Evolutionary conservation across 805 yeast genomes (phyloP), one percentile per base, ranked within the genome.

Genomic region (Saturnispora zaruensis): DNA sequence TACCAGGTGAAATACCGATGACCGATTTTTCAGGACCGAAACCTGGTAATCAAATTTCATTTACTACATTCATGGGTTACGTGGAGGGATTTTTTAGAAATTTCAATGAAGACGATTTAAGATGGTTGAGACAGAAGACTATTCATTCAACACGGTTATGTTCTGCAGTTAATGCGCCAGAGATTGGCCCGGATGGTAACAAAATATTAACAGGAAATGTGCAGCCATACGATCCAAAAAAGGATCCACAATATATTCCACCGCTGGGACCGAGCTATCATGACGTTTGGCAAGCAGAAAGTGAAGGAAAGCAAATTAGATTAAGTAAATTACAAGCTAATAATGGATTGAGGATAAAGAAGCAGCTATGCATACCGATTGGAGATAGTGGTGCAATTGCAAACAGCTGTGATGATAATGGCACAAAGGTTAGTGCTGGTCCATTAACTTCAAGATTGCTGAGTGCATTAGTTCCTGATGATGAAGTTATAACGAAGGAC

Each of bases 1-100:
- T 93, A 28, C 96, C 99, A 0, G 99, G 99, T 3, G 79, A 74
- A 33, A 82, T 89, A 24, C 99, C 99, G 9, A 81, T 86, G 63
- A 76, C 75, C 50, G 98, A 93, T 66, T 88, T 87, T 57, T 82
- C 96, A 5, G 79, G 81, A 54, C 79, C 82, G 13, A 91, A 90
- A 60, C 90, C 90, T 18, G 67, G 88, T 2, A 91, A 88, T 65
- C 99, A 93, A 68, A 93, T 91, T 16, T 96, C 89, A 61, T 89
- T 86, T 63, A 74, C 86, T 11, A 90, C 99, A 0, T 93, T 87
- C 63, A 84, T 87, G 56, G 69, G 90, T 1, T 87, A 84, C 57
- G 76, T 89, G 34, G 99, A 93, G 63, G 86, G 90, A 28, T 91
- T 78, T 63, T 90, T 84, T 68, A 74, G 96, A 53, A 76, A 78